Evolutionary conservation across 1,284 basidiomycete genomes (phyloP).

Genomic region (Ustilago curta): DNA sequence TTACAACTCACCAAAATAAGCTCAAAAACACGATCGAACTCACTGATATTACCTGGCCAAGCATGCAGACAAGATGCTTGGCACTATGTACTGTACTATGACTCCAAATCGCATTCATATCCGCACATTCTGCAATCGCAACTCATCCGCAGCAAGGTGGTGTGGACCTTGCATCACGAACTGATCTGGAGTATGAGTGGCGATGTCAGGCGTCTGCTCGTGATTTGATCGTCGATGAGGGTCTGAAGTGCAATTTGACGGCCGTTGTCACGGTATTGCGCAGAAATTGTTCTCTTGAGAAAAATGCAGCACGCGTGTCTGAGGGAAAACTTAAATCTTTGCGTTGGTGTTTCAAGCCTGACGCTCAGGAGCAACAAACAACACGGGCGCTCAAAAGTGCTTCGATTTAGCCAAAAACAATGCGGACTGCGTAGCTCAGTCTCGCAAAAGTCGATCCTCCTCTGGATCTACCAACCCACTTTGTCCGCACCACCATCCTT

Average conservation of each 20-base stretch:
- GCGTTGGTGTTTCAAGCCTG: conserved; percentile 7
- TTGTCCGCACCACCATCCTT: conserved; percentile 9
- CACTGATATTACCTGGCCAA: too few species aligned
- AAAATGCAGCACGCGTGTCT: not conserved
- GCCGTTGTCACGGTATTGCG: conserved; percentile 7
- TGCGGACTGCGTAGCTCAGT: not conserved
- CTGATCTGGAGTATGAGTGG: too few species aligned
- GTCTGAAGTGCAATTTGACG: not conserved
- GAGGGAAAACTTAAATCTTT: not conserved
- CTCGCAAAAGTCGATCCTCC: not conserved
- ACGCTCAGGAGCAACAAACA: conserved; percentile 5
- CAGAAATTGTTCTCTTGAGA: not conserved
- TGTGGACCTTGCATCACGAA: too few species aligned
- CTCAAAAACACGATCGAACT: not conserved
- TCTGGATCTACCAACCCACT: not conserved
- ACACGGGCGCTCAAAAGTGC: not conserved
- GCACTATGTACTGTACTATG: too few species aligned
- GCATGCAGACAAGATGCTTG: too few species aligned
- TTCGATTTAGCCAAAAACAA: conserved; percentile 5
- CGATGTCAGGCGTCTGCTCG: too few species aligned
- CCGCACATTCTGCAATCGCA: too few species aligned
- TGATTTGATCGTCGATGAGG: too few species aligned
- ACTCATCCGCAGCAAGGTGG: too few species aligned
- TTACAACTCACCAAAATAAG: not conserved
- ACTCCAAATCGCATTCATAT: too few species aligned